Percentiles rank a stretch among this genome's conserved stretches.
Evolutionary conservation across 306 rosid genomes (phyloP).

Genomic region (Cicer pinnatifidum): DNA sequence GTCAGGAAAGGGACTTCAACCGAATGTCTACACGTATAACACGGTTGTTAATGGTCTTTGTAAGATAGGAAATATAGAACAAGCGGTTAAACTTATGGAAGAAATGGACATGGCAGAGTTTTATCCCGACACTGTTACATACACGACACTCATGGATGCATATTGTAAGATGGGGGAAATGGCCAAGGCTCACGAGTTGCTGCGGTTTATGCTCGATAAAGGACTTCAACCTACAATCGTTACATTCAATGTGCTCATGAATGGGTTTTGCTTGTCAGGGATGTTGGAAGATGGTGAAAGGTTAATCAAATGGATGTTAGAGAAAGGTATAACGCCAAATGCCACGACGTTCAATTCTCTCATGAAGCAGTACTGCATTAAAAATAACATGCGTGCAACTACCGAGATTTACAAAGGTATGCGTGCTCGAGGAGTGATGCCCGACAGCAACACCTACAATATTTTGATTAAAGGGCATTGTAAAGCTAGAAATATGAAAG

Average conservation of each 20-base stretch:
- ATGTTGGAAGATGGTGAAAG: slow-evolving; percentile 83
- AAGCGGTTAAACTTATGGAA: slow-evolving; percentile 68
- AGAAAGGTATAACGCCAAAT: slow-evolving; percentile 74
- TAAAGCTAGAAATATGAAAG: slow-evolving; percentile 85
- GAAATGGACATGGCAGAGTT: slow-evolving; percentile 80
- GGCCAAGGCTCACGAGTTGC: slow-evolving; percentile 67
- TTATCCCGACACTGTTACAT: slow-evolving; percentile 74
- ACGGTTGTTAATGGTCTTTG: slow-evolving; percentile 79
- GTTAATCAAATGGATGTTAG: slow-evolving; percentile 82
- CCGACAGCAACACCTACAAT: slow-evolving; percentile 76
- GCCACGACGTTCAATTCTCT: slow-evolving; percentile 80
- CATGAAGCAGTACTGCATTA: slow-evolving; percentile 83
- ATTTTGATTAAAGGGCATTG: slow-evolving; percentile 86
- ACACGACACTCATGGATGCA: slow-evolving; percentile 88
- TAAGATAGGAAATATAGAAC: slow-evolving; percentile 70
- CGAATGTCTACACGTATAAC: slow-evolving; percentile 78
- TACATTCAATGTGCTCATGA: slow-evolving; percentile 88
- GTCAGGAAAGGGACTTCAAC: slow-evolving; percentile 75
- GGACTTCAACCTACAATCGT: slow-evolving; percentile 84
- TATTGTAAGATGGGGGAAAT: slow-evolving; percentile 80
- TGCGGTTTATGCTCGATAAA: slow-evolving; percentile 68
- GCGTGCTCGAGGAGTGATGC: slow-evolving; percentile 67
- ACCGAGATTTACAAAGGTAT: slow-evolving; percentile 66
- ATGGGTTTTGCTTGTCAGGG: slow-evolving; percentile 85
- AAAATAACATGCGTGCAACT: slow-evolving; percentile 67